phyloP scores from a whole-genome alignment of 176 grass and related monocot species.

The Hordeum marinum region DNA sequence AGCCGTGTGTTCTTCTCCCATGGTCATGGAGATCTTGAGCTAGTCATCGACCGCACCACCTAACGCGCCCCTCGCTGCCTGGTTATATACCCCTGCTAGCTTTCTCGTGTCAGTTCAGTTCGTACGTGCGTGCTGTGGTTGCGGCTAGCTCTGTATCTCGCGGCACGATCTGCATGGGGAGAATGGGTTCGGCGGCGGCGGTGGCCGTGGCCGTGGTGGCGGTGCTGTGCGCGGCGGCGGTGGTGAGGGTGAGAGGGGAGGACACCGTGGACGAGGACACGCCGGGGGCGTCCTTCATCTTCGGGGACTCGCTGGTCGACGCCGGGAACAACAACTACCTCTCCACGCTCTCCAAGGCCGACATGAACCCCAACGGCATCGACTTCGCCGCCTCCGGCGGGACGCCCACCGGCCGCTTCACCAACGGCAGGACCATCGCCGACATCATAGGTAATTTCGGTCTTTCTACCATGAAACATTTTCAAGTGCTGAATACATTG shows the following conservation, averaged over 20 bases:
- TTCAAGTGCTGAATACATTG: not conserved
- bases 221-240: slow-evolving; percentile 10
- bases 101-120: not conserved
- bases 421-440: slow-evolving; percentile 89
- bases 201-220: not conserved
- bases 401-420: slow-evolving; percentile 79
- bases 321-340: slow-evolving; percentile 97
- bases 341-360: slow-evolving; percentile 65
- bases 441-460: slow-evolving; percentile 54
- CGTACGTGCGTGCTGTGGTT: not conserved
- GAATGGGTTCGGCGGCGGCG: not conserved
- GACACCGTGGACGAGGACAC: slow-evolving; percentile 18
- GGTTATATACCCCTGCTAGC: too few species aligned
- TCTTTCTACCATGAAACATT: not conserved
- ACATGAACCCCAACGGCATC: slow-evolving; percentile 86
- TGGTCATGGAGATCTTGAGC: too few species aligned
- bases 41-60: too few species aligned
- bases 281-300: slow-evolving; percentile 74
- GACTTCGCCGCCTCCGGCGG: slow-evolving; percentile 88
- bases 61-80: too few species aligned
- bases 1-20: too few species aligned
- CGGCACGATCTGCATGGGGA: not conserved
- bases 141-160: not conserved
- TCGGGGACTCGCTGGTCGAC: slow-evolving; percentile 93
- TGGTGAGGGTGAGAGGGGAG: not conserved